Base-by-base conservation (phyloP, 495 filamentous ascomycete species). In the Glonium stellatum region DNA sequence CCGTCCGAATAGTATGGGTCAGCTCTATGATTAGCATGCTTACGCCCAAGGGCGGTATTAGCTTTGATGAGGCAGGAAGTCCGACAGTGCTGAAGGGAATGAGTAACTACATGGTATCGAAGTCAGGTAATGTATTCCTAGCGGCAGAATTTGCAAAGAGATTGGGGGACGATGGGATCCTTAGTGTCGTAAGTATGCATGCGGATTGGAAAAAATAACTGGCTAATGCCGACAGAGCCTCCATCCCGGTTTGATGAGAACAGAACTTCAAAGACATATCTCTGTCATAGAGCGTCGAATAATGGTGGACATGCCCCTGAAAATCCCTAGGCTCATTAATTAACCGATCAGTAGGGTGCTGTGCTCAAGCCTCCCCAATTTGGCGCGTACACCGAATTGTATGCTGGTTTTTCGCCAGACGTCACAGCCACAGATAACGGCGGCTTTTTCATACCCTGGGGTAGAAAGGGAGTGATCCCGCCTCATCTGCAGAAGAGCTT, bases 341-440 rank as follows among this genome's bases (percentile, higher is more conserved):
- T 68, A 58, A 59, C 23, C 13, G n/a, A 18, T n/a, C n/a, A 23
- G 12, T 62, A n/a, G 25, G 58, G 55, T 56, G 34, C 68, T 8
- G 34, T 72, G 49, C 61, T 75, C 47, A 67, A 77, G 54, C 49
- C 58, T 3, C 63, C 73, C 0, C 65, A 70, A 19, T 70, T 68
- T 58, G 77, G 76, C 1, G 77, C 77, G 11, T 79, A 78, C 46
- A 77, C 73, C 11, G 72, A 75, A 63, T 62, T 78, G 9, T 78
- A 71, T 60, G 73, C 76, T n/a, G 75, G 71, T 4, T 53, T 78
- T 5, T 71, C 72, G 0, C 73, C 73, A 1, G 67, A 77, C 22
- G 48, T 78, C 23, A 73, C 65, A 15, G 11, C 23, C 4, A 64
- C 69, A 23, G 55, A 72, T 9, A 67, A 63, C 46, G 72, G 75